Evolutionary conservation across 306 rosid genomes (phyloP), one percentile per base, ranked within the genome.

Genomic region (Neltuma alba): DNA sequence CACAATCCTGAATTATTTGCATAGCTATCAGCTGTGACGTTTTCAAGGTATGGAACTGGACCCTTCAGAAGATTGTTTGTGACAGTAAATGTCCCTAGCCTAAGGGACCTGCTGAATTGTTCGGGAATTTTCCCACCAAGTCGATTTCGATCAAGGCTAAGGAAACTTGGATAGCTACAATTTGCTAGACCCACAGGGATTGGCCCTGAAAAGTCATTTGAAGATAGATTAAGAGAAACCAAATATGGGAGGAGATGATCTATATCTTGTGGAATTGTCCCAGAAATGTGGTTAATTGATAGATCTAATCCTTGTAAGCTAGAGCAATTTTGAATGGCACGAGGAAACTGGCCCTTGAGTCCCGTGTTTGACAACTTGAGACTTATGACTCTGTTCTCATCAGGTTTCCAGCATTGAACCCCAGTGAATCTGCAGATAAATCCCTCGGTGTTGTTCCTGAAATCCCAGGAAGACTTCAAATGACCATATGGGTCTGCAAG

Each of bases 381-480:
- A 63, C 90, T 94, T 44, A 92, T 67, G 45, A 94, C 97, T 76
- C 40, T 88, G 77, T 88, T 89, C 85, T 94, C 98, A 62, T 88
- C 89, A 73, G 94, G 93, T 84, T 94, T 97, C 98, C 98, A 94
- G 83, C 98, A 94, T 48, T 92, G 89, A 9, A 94, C 78, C 62
- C 98, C 98, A 13, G 36, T 70, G 77, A 58, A 58, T 58, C 33
- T 27, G 3, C 65, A 58, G 18, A 58, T 57, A 57, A 27, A 58
- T 58, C 34, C 65, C 13, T 58, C 18, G 5, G 27, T 54, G 14
- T 0, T 52, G 11, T 9, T 54, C 30, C 9, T 54, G 61, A 54
- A 54, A 54, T 54, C 30, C 61, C 61, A 54, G 4, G 57, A 20
- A 50, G 61, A 54, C 14, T 54, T 21, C 61, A 54, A 21, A 54